These are phyloP conservation scores for Psophocarpus tetragonolobus DNA, from an alignment of 306 rosid species.

Conservation along the genomic window DNA sequence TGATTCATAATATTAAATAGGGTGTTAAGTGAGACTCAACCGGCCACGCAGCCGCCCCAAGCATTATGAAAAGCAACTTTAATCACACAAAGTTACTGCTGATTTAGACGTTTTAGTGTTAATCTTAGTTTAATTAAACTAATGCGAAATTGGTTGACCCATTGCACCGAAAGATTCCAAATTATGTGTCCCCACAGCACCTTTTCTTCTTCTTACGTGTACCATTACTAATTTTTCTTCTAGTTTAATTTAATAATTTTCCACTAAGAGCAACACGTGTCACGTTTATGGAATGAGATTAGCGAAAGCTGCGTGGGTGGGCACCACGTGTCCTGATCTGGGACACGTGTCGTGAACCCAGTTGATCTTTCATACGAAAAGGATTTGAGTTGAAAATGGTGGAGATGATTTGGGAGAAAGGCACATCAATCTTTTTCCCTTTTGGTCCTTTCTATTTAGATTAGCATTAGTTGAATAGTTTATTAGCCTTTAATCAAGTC, in stretches of 20 bases:
- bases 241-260: background rate
- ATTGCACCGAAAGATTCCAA: constrained; percentile 21
- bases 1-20: constrained; percentile 6
- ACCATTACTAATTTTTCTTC: background rate
- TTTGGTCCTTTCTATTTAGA: background rate
- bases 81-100: constrained; percentile 26
- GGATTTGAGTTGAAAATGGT: background rate
- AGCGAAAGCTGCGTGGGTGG: background rate
- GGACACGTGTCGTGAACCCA: constrained; percentile 24
- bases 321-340: constrained; percentile 25
- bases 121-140: constrained; percentile 1
- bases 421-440: background rate
- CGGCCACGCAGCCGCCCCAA: constrained; percentile 38
- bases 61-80: constrained; percentile 35
- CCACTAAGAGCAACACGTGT: constrained; percentile 35
- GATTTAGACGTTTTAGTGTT: constrained; percentile 21
- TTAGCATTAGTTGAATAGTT: constrained; percentile 7
- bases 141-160: constrained; percentile 20
- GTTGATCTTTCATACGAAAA: background rate
- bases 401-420: constrained; percentile 36
- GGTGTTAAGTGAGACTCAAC: constrained; percentile 7
- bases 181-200: background rate
- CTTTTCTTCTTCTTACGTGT: constrained; percentile 31
- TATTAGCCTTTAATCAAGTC: background rate
- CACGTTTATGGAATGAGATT: background rate